Percentiles rank a stretch among this genome's conserved stretches.
Evolutionary conservation across 495 filamentous ascomycete species (phyloP).

Genomic region (Hypomontagnella submonticulosa): DNA sequence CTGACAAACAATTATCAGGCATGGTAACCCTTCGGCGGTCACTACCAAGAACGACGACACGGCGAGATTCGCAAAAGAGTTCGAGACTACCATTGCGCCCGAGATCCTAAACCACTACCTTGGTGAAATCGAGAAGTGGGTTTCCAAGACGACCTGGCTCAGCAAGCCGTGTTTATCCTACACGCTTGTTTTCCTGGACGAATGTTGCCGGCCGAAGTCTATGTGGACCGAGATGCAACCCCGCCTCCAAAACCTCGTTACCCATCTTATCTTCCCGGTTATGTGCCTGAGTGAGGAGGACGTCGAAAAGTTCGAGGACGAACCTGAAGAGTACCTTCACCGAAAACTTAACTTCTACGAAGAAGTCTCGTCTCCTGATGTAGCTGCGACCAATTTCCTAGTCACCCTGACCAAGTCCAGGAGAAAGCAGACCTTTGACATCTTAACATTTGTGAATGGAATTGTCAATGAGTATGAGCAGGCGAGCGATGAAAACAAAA

Average conservation of each 20-base stretch:
- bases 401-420: conserved; percentile 93
- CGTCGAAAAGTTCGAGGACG: conserved; percentile 90
- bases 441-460: conserved; percentile 91
- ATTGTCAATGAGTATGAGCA: conserved; percentile 89
- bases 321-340: conserved; percentile 96
- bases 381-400: conserved; percentile 95
- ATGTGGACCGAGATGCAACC: conserved; percentile 96
- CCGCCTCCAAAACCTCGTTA: conserved; percentile 89
- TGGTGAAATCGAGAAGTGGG: conserved; percentile 94
- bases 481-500: conserved; percentile 85
- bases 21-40: conserved; percentile 82
- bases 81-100: conserved; percentile 90
- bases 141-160: conserved; percentile 91
- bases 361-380: conserved; percentile 94
- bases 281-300: conserved; percentile 94
- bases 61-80: conserved; percentile 83
- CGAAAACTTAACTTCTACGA: conserved; percentile 98
- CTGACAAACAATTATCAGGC: conserved; percentile 65
- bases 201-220: conserved; percentile 95
- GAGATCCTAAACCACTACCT: conserved; percentile 95
- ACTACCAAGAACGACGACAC: conserved; percentile 74
- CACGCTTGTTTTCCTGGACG: conserved; percentile 92
- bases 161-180: conserved; percentile 92
- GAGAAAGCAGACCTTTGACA: conserved; percentile 93
- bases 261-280: conserved; percentile 94